phyloP scores from a whole-genome alignment of 306 rosid species.

The Prunus mongolica region DNA sequence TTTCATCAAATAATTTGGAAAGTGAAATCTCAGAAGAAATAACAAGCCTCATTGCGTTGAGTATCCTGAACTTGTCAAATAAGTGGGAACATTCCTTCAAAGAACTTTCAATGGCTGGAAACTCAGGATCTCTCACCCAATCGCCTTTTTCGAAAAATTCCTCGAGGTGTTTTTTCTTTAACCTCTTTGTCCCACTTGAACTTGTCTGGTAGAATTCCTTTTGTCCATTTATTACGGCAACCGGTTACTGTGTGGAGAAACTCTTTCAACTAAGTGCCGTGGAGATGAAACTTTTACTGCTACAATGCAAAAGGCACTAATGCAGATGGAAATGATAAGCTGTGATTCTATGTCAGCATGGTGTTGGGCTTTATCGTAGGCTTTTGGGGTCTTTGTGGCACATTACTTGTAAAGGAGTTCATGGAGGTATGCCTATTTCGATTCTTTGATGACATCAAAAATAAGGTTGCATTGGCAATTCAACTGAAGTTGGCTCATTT shows the following conservation, averaged over 20 bases:
- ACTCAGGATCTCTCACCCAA: too few species aligned
- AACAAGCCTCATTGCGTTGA: not conserved
- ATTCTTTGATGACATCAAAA: not conserved
- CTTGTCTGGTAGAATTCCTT: slow-evolving; percentile 10
- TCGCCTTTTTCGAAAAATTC: too few species aligned
- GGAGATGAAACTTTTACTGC: not conserved
- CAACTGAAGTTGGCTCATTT: not conserved
- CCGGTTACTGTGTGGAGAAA: not conserved
- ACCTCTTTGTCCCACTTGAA: not conserved
- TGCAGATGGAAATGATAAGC: not conserved
- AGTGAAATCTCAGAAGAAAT: too few species aligned
- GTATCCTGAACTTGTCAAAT: not conserved
- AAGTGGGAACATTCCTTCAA: too few species aligned
- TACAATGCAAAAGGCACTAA: not conserved
- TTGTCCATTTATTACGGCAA: not conserved
- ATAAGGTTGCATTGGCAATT: not conserved
- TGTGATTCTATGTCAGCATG: not conserved
- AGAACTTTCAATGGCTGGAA: too few species aligned
- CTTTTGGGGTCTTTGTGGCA: slow-evolving; percentile 4
- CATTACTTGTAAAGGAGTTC: not conserved
- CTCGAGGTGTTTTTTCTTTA: too few species aligned
- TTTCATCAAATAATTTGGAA: too few species aligned
- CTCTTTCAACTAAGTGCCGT: not conserved
- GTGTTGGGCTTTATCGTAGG: not conserved
- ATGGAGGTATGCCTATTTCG: not conserved